These are phyloP conservation scores for Candida boleticola DNA, from an alignment of 805 yeast species.

Conservation along the genomic window DNA sequence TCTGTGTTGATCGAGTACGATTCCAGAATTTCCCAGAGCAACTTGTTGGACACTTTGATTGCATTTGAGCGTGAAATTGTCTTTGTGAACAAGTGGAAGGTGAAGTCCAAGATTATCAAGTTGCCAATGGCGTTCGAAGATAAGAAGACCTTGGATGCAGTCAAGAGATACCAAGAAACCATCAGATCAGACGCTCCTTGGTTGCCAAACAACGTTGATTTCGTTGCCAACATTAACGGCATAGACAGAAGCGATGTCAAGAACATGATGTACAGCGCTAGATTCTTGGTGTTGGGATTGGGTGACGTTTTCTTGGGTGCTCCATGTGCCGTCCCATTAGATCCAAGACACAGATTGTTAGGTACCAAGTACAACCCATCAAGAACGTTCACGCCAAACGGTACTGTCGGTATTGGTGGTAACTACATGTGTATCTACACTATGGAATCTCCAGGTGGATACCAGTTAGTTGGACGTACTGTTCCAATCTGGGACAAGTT, in stretches of 20 bases:
- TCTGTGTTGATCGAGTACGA: constrained; percentile 88
- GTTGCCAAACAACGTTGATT: constrained; percentile 97
- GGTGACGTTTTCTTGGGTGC: constrained; percentile 98
- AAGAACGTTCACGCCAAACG: constrained; percentile 93
- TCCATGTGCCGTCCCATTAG: constrained; percentile 97
- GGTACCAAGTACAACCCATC: constrained; percentile 97
- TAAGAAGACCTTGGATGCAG: constrained; percentile 82
- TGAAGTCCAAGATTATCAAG: constrained; percentile 76
- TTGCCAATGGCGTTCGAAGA: constrained; percentile 98
- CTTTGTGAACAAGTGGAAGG: constrained; percentile 78
- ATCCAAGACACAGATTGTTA: constrained; percentile 89
- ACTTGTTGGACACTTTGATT: constrained; percentile 59
- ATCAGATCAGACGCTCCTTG: constrained; percentile 93
- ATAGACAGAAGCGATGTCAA: constrained; percentile 72
- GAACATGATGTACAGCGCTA: constrained; percentile 84
- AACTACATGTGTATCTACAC: constrained; percentile 98
- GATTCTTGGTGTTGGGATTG: constrained; percentile 88
- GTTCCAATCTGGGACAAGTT: constrained; percentile 98
- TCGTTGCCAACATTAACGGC: constrained; percentile 85
- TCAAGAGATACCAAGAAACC: constrained; percentile 87
- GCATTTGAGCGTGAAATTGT: constrained; percentile 76
- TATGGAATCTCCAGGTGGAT: constrained; percentile 98
- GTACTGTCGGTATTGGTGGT: constrained; percentile 98
- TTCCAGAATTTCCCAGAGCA: constrained; percentile 61
- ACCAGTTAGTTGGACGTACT: constrained; percentile 94